phyloP scores from a whole-genome alignment of 2,329 filamentous ascomycete genomes.

The Cercospora berteroae region DNA sequence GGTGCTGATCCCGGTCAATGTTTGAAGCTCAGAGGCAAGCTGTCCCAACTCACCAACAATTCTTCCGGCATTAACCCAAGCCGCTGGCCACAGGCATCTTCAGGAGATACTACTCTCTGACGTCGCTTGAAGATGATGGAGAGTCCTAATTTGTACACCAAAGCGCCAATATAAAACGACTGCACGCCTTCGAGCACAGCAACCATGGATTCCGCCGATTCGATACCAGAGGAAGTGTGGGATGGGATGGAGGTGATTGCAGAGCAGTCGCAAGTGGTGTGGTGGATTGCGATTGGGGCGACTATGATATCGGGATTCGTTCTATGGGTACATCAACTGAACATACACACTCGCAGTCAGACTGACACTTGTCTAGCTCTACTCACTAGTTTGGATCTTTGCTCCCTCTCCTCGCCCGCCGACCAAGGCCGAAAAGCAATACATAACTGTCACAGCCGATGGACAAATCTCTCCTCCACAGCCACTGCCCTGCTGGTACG shows the following conservation, averaged over 20 bases:
- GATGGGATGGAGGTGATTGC: constrained; percentile 29
- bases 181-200: background rate
- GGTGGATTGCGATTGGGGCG: constrained; percentile 29
- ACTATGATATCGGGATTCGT: constrained; percentile 10
- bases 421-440: constrained; percentile 77
- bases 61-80: constrained; percentile 5
- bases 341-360: background rate
- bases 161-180: background rate
- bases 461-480: constrained; percentile 57
- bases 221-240: constrained; percentile 34
- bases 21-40: constrained; percentile 3
- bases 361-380: constrained; percentile 3
- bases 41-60: constrained; percentile 2
- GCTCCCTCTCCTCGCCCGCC: constrained; percentile 77
- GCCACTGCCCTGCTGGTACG: constrained; percentile 81
- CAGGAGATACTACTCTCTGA: background rate
- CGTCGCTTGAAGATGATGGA: background rate
- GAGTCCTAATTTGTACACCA: background rate
- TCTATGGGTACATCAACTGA: background rate
- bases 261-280: constrained; percentile 25
- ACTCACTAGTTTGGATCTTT: constrained; percentile 50
- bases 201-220: constrained; percentile 35
- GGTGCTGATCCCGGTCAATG: background rate
- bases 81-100: background rate
- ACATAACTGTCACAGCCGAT: constrained; percentile 69